phyloP scores from a whole-genome alignment of 2,329 filamentous ascomycete species.

The Gaeumannomyces tritici region DNA sequence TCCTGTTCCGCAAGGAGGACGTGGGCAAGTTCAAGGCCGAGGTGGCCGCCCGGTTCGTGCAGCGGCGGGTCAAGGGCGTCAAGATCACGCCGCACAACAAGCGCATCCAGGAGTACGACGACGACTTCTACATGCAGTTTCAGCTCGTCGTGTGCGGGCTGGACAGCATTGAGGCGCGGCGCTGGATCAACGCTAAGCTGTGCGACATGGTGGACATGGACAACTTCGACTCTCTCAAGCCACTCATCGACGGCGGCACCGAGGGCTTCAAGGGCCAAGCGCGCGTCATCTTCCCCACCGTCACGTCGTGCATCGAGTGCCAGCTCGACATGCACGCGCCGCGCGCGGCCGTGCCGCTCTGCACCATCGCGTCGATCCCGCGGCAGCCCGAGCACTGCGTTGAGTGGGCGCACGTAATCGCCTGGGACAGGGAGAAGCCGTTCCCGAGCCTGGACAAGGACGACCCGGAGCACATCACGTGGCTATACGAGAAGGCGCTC shows the following conservation, averaged over 20 bases:
- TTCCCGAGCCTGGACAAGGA: conserved; percentile 88
- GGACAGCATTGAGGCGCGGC: conserved; percentile 93
- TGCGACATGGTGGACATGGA: conserved; percentile 82
- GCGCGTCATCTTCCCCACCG: conserved; percentile 79
- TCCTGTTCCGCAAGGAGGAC: conserved; percentile 87
- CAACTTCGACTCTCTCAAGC: conserved; percentile 78
- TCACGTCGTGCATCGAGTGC: conserved; percentile 96
- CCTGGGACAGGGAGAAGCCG: conserved; percentile 81
- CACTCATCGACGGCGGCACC: conserved; percentile 90
- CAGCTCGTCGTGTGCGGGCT: conserved; percentile 87
- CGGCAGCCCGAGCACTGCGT: conserved; percentile 97
- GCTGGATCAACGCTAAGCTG: conserved; percentile 95
- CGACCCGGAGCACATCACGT: conserved; percentile 93
- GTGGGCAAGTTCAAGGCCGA: conserved; percentile 92
- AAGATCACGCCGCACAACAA: conserved; percentile 90
- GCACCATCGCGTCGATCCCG: conserved; percentile 91
- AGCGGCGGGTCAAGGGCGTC: conserved; percentile 80
- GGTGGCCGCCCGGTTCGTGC: conserved; percentile 84
- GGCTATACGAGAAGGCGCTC: conserved; percentile 83
- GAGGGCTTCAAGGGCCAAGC: conserved; percentile 98
- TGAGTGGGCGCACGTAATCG: conserved; percentile 97
- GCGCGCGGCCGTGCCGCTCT: conserved; percentile 91
- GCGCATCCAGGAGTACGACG: conserved; percentile 93
- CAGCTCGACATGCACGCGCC: conserved; percentile 98
- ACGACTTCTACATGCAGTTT: conserved; percentile 95